Base-by-base conservation (phyloP, 2,329 filamentous ascomycete species). In the Epicoccum sorghinum region DNA sequence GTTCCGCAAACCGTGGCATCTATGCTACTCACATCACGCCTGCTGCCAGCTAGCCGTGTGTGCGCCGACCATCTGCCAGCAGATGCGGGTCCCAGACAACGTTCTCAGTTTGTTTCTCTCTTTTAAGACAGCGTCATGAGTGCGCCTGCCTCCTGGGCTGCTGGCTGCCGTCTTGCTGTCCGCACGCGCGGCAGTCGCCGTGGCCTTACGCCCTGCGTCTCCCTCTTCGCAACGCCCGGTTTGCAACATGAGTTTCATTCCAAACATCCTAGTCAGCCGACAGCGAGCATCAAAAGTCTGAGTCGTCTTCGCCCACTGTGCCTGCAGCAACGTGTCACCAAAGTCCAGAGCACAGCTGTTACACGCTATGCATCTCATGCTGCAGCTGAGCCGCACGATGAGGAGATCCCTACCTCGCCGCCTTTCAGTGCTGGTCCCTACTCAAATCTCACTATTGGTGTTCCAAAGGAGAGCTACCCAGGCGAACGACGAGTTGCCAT, bases 401-500 rank as follows among this genome's bases (percentile, higher is more conserved):
- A 73, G 57, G 71, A 75, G 58, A 61, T 68, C 27, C 68, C 71
- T 33, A 70, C 62, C 56, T 62, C 67, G 29, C 71, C 71, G 41
- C 71, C 71, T 33, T 74, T 72, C 54, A 71, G 68, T 35, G 68
- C 71, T 45, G 72, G 71, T 4, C 89, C 91, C 0, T 96, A 92
- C 73, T 78, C 83, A 18, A 80, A 87, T 39, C 82, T 96, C 51
- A 89, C 86, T 4, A 86, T 96, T 42, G 91, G 91, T 53, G 84
- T 95, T 4, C 91, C 91, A 12, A 85, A 83, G 53, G 92, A 96
- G 75, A 88, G 85, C n/a, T 91, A 84, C 66, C 84, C 86, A 0
- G 85, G 87, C 53, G 92, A 96, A 77, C 86, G 89, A 37, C 89
- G 92, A 45, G 91, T 96, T 12, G 90, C 92, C 27, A 82, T 96